Evolutionary conservation across 257 asterid species (phyloP).

Genomic region (Orobanche coerulescens): DNA sequence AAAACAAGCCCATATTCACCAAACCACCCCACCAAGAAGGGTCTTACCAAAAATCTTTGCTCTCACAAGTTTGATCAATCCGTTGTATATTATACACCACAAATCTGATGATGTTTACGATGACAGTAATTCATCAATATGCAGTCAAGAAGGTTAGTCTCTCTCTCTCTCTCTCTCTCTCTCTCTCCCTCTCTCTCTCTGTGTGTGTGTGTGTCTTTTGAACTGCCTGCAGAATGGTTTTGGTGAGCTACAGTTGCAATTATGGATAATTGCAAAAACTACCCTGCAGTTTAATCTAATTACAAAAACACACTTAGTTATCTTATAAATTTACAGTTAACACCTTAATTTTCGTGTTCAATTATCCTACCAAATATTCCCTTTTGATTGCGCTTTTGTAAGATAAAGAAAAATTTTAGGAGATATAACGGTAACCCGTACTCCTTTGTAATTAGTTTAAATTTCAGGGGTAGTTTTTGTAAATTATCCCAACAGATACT

Average conservation of each 20-base stretch:
- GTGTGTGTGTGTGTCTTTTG: neutral
- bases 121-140: conserved; percentile 32
- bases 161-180: neutral
- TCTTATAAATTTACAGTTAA: too few species aligned
- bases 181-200: neutral
- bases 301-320: neutral
- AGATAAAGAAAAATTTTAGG: too few species aligned
- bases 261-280: neutral
- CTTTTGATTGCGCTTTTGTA: too few species aligned
- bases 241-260: neutral
- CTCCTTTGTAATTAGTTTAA: too few species aligned
- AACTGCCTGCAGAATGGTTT: neutral
- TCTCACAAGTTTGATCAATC: conserved; percentile 43
- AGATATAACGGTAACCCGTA: too few species aligned
- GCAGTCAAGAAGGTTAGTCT: conserved; percentile 55
- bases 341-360: too few species aligned
- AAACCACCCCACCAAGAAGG: neutral
- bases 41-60: conserved; percentile 50
- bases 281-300: neutral
- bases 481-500: too few species aligned
- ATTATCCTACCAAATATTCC: too few species aligned
- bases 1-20: conserved; percentile 26
- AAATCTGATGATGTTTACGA: conserved; percentile 9
- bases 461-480: too few species aligned
- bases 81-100: conserved; percentile 36